Conservation (phyloP, 2,329 filamentous ascomycete species). For the Sphaceloma murrayae region DNA sequence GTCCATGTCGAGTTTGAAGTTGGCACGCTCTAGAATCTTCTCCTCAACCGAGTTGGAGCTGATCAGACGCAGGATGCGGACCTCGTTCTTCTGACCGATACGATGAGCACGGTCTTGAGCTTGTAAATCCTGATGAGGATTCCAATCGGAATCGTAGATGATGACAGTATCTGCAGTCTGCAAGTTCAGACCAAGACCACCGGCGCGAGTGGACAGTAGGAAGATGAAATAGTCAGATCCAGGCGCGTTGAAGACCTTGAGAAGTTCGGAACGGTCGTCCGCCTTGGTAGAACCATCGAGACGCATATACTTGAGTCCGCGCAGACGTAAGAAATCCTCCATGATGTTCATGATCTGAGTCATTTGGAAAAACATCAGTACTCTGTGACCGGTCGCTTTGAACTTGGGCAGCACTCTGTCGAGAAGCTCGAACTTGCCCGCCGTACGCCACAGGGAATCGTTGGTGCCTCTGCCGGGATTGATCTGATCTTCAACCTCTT, state of each 20-base stretch:
- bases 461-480: conserved; percentile 83
- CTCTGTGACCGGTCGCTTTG: conserved; percentile 78
- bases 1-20: conserved; percentile 98
- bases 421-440: conserved; percentile 93
- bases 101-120: conserved; percentile 99
- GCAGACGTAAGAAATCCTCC: conserved; percentile 89
- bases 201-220: conserved; percentile 93
- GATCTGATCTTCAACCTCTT: conserved; percentile 96
- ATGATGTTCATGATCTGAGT: conserved; percentile 99
- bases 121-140: conserved; percentile 97
- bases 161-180: conserved; percentile 98
- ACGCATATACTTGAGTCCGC: conserved; percentile 76
- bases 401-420: conserved; percentile 93
- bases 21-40: conserved; percentile 92
- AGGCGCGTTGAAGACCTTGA: conserved; percentile 82
- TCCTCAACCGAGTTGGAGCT: conserved; percentile 96
- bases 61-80: conserved; percentile 89
- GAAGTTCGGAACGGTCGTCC: conserved; percentile 85
- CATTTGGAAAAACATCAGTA: conserved; percentile 99
- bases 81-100: conserved; percentile 99
- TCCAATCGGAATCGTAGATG: conserved; percentile 99
- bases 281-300: conserved; percentile 96
- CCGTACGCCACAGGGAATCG: conserved; percentile 86
- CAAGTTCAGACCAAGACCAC: conserved; percentile 92
- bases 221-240: conserved; percentile 95